Evolutionary conservation across 176 grass and related monocot species (phyloP).

Genomic region (Alloteropsis semialata): DNA sequence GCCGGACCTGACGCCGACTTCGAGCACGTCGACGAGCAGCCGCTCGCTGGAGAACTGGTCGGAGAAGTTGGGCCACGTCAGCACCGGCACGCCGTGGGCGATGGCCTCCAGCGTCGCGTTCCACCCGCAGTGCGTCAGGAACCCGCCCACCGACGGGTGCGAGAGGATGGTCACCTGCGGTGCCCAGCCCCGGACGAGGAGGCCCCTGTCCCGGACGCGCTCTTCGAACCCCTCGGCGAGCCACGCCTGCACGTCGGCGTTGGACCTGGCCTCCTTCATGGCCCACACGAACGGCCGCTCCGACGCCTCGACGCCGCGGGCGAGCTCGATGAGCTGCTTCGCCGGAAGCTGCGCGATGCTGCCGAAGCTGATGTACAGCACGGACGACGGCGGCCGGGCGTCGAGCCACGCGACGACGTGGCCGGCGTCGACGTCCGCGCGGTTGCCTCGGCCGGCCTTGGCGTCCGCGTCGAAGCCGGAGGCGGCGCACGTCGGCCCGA

Average conservation of each 20-base stretch:
- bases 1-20: conserved; percentile 43
- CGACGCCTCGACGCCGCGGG: conserved; percentile 45
- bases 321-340: conserved; percentile 38
- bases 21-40: conserved; percentile 55
- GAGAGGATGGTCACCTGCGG: conserved; percentile 57
- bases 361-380: conserved; percentile 59
- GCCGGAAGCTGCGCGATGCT: conserved; percentile 21
- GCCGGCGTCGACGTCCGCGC: not conserved
- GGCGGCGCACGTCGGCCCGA: conserved; percentile 44
- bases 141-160: conserved; percentile 46
- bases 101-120: conserved; percentile 57
- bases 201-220: conserved; percentile 39
- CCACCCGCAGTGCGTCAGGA: conserved; percentile 67
- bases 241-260: conserved; percentile 34
- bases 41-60: conserved; percentile 63
- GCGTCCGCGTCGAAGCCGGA: not conserved
- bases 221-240: conserved; percentile 46
- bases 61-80: conserved; percentile 54
- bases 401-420: conserved; percentile 38
- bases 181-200: conserved; percentile 52
- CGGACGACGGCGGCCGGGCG: conserved; percentile 25
- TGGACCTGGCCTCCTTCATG: conserved; percentile 40
- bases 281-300: conserved; percentile 46
- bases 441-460: conserved; percentile 39
- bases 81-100: conserved; percentile 42